Base-by-base conservation (phyloP, 148 eudicot species). In the Cornus suecica region DNA sequence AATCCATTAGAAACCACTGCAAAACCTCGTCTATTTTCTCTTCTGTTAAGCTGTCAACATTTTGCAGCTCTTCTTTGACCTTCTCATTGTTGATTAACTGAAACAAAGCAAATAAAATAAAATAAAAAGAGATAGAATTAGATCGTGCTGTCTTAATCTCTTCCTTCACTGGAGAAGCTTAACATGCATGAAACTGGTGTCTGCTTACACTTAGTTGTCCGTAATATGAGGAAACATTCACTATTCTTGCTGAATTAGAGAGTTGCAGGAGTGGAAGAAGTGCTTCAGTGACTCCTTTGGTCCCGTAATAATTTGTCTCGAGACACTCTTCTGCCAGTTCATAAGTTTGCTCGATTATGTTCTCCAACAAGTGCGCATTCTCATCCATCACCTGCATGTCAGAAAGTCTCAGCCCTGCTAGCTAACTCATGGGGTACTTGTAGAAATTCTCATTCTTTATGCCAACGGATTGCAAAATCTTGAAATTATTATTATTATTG, bases 271-370 rank as follows among this genome's bases (percentile, higher is more conserved):
- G 82, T 10, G 84, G 88, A 73, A 83, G 58, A 22, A 83, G 32
- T 34, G 79, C 80, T 32, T 76, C 77, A 29, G 65, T 66, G 13
- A 79, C 51, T 15, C 72, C 32, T 54, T 84, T 86, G 2, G 66
- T 78, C 22, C 83, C 89, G 69, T 79, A 84, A 65, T 79, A 86
- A 31, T 86, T 86, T 74, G 85, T 84, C 23, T 65, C 31, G 66
- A 86, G 45, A 80, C 87, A 81, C 14, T 73, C 71, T 79, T 79
- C 79, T 34, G 79, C 83, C 41, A 69, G 20, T 58, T 85, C 83
- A 51, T 71, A 77, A 15, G 76, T 71, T 69, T 79, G 65, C 29
- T 15, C 56, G 24, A 68, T 22, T 23, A n/a, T 51, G 0, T 32
- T 22, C 23, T 41, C 61, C 9, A 73, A 8, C 25, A 30, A 11